Base-by-base conservation (phyloP, 2,329 filamentous ascomycete species). In the Orbilia quercus region DNA sequence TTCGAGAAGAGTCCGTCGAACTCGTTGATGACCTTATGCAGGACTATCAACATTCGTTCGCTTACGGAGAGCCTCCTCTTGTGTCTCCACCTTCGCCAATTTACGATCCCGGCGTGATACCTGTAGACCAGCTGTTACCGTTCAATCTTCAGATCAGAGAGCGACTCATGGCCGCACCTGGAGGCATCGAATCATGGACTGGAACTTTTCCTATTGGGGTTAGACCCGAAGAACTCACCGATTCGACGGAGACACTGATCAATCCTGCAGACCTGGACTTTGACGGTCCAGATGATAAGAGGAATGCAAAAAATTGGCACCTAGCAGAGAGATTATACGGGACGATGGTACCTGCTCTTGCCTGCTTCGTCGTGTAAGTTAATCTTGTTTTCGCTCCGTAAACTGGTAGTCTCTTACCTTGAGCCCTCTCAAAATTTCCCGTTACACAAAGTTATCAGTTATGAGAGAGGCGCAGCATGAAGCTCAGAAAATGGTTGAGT, bases 321-420 rank as follows among this genome's bases (percentile, higher is more conserved):
- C 7, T 73, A 12, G 16, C 9, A 9, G 53, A 60, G 18, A 65
- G 55, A 38, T 36, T 73, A 34, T 73, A 73, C 47, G 53, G 38
- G 18, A 66, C 60, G 11, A 16, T 73, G 7, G 53, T 73, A 12
- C 60, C 69, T 14, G 53, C 60, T n/a, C 25, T 66, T 44, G 60
- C 69, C 11, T 73, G 69, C 14, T 73, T 73, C 18, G 59, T 73
- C 12, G 60, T 66, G 69, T 73, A 48, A 73, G 69, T 73, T 25
- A 9, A 9, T 60, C n/a, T 4, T 14, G 12, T 40, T 12, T 40
- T 12, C n/a, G 6, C n/a, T 40, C 36, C n/a, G 6, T 40, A 4
- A 12, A 40, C 3, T 14, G 14, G 36, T 40, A 14, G 12, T 3
- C 28, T 31, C 9, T 9, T 31, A 31, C 28, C 28, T 31, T 31